Conservation (phyloP, 2,329 filamentous ascomycete species). For the Cercospora sesami region DNA sequence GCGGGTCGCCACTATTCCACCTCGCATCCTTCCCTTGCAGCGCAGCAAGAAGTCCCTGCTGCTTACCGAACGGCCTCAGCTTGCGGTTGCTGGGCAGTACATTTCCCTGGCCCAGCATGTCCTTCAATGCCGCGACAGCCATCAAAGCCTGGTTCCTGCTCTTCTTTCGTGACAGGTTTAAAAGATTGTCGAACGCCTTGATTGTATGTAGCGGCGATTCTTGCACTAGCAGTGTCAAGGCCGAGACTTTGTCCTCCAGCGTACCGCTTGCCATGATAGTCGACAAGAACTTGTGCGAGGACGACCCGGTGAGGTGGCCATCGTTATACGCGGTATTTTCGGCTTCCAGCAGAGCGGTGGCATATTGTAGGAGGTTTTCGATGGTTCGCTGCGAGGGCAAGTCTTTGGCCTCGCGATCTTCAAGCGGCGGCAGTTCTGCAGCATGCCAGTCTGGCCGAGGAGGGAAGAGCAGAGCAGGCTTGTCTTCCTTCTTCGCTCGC, state of each 20-base stretch:
- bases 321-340: slow-evolving; percentile 75
- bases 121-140: slow-evolving; percentile 88
- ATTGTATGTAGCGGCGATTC: slow-evolving; percentile 93
- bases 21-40: slow-evolving; percentile 62
- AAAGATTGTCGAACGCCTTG: slow-evolving; percentile 81
- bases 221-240: slow-evolving; percentile 88
- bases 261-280: slow-evolving; percentile 97
- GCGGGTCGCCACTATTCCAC: slow-evolving; percentile 68
- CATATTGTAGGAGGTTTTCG: slow-evolving; percentile 66
- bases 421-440: slow-evolving; percentile 56
- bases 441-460: slow-evolving; percentile 69
- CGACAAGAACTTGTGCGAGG: slow-evolving; percentile 92
- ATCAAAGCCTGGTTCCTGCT: slow-evolving; percentile 90
- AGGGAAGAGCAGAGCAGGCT: slow-evolving; percentile 45
- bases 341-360: slow-evolving; percentile 69
- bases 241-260: slow-evolving; percentile 93
- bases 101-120: slow-evolving; percentile 86
- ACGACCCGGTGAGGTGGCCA: slow-evolving; percentile 71
- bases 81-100: slow-evolving; percentile 81
- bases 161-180: slow-evolving; percentile 84
- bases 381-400: slow-evolving; percentile 54
- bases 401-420: slow-evolving; percentile 47
- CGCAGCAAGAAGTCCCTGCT: slow-evolving; percentile 72
- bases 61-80: slow-evolving; percentile 73
- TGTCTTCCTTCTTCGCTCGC: slow-evolving; percentile 20